Conservation (phyloP, 768 basidiomycete genomes). For the Sporobolomyces roseus region DNA sequence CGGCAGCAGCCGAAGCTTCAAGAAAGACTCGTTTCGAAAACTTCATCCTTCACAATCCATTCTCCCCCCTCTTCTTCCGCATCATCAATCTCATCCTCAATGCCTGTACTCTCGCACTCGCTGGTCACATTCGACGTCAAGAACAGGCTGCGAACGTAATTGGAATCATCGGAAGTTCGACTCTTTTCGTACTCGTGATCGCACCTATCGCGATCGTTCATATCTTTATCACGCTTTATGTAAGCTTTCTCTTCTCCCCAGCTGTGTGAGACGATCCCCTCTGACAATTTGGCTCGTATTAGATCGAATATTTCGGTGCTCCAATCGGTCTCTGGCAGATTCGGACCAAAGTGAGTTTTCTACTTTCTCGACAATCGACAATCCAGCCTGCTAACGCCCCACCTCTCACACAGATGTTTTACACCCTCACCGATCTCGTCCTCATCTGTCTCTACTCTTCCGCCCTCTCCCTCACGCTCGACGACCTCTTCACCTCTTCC, state of each 20-base stretch:
- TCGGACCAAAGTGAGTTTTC: slow-evolving; percentile 63
- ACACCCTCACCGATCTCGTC: slow-evolving; percentile 80
- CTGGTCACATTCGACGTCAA: slow-evolving; percentile 62
- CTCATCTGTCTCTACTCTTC: slow-evolving; percentile 91
- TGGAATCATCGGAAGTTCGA: slow-evolving; percentile 78
- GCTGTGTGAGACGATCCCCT: slow-evolving; percentile 30
- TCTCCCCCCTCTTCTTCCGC: slow-evolving; percentile 59
- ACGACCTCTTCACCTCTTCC: slow-evolving; percentile 84
- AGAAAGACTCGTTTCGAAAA: slow-evolving; percentile 27
- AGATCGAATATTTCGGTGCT: slow-evolving; percentile 90
- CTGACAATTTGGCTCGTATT: no score
- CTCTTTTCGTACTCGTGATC: slow-evolving; percentile 79
- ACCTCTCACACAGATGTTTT: slow-evolving; percentile 32
- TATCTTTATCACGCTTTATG: slow-evolving; percentile 81
- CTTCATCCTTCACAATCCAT: slow-evolving; percentile 39
- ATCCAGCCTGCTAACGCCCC: slow-evolving; percentile 8
- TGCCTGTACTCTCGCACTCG: slow-evolving; percentile 70
- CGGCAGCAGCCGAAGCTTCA: slow-evolving; percentile 7
- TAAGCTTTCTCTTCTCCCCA: slow-evolving; percentile 51
- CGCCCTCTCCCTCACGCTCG: slow-evolving; percentile 77
- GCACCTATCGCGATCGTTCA: slow-evolving; percentile 75
- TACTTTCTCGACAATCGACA: no score
- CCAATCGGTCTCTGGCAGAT: slow-evolving; percentile 90
- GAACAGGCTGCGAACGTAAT: slow-evolving; percentile 57
- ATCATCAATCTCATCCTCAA: slow-evolving; percentile 80